phyloP scores from a whole-genome alignment of 306 rosid species.

The Lotus japonicus region DNA sequence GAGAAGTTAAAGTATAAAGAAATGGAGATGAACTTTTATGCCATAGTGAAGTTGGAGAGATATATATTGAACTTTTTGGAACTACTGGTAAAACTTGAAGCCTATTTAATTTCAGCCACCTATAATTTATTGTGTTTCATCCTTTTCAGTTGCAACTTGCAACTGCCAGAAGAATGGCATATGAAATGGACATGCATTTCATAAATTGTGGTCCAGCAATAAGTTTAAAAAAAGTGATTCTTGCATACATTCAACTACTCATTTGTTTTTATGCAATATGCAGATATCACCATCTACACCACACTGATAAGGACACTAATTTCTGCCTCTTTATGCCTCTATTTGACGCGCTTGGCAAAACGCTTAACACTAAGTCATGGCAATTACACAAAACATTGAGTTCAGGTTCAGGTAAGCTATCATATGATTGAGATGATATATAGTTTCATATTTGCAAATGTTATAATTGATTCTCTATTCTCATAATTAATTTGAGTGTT shows the following conservation, averaged over 20 bases:
- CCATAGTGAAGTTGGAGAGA: not conserved
- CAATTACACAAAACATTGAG: conserved; percentile 52
- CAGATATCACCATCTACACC: conserved; percentile 88
- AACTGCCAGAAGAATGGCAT: not conserved
- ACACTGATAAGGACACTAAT: conserved; percentile 60
- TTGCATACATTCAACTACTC: not conserved
- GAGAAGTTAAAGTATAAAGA: not conserved
- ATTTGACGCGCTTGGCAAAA: conserved; percentile 72
- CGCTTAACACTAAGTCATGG: conserved; percentile 68
- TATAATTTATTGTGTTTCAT: not conserved
- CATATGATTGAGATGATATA: no score
- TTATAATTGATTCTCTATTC: no score
- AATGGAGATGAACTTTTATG: not conserved
- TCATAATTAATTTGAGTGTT: no score
- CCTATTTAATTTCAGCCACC: not conserved
- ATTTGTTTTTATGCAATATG: conserved; percentile 16
- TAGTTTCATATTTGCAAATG: no score
- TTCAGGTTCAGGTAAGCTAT: conserved; percentile 50
- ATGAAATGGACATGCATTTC: not conserved
- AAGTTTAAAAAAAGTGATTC: no score
- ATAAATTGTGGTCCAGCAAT: conserved; percentile 8
- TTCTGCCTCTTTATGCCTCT: conserved; percentile 99
- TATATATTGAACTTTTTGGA: not conserved
- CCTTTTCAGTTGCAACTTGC: conserved; percentile 7
- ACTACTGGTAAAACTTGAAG: not conserved